phyloP scores from a whole-genome alignment of 139 green algal species.

The Pseudopediastrum boryanum region DNA sequence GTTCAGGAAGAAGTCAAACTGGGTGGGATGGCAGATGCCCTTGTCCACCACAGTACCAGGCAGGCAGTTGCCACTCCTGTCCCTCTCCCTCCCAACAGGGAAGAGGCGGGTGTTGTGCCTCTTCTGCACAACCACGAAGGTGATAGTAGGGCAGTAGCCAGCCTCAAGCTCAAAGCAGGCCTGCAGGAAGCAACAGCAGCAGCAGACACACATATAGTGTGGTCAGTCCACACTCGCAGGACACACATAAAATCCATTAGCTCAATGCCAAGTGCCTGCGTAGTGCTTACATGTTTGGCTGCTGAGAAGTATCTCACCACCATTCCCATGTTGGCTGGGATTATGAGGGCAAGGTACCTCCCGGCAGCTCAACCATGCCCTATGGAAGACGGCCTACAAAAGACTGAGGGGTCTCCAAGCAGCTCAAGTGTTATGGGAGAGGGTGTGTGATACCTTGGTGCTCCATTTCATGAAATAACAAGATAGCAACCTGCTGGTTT shows the following conservation, averaged over 20 bases:
- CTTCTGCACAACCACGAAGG: constrained; percentile 92
- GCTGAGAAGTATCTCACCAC: neutral
- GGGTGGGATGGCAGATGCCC: constrained; percentile 59
- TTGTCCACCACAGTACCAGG: constrained; percentile 80
- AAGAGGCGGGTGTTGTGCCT: constrained; percentile 72
- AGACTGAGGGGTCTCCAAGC: no score
- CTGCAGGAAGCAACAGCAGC: neutral
- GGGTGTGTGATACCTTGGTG: no score
- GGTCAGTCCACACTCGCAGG: no score
- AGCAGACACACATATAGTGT: no score
- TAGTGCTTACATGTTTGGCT: neutral
- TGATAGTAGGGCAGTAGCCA: constrained; percentile 75
- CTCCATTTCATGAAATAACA: no score
- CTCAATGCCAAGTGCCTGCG: no score
- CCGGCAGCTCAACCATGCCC: neutral
- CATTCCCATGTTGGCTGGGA: neutral
- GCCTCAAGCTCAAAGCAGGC: constrained; percentile 54
- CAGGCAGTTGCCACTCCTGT: constrained; percentile 57
- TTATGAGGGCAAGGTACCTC: neutral
- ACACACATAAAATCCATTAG: no score
- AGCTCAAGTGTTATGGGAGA: no score
- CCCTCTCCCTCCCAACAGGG: neutral
- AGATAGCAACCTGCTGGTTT: no score
- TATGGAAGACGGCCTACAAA: no score
- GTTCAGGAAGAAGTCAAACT: constrained; percentile 93